Base-by-base conservation (phyloP, 2,329 filamentous ascomycete species). In the Diaporthe aspalathi region DNA sequence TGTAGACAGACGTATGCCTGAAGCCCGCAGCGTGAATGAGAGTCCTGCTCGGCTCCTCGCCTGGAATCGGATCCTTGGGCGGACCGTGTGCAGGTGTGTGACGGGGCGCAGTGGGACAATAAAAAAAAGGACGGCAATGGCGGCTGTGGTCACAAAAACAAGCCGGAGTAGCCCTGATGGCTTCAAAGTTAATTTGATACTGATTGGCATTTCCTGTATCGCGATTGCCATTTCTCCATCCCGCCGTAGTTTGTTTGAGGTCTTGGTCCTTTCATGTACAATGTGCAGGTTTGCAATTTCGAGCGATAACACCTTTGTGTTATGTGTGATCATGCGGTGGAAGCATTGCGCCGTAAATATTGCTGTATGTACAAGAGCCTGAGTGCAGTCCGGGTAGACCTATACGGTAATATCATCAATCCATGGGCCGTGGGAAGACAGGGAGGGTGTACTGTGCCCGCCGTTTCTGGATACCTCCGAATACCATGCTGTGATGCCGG, bases 201-300 rank as follows among this genome's bases (percentile, higher is more conserved):
- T 32, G 70, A 68, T 54, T 62, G 35, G 50, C 70, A 38, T 27
- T 60, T 53, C 43, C 50, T 29, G 69, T 56, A 53, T 71, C 62
- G 32, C 45, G 53, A 47, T 50, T 22, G 53, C 50, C 67, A 68
- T 52, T 50, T 49, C 45, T 32, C 54, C 67, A 60, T 54, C 50
- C 43, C 38, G 32, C 43, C 67, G 53, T 50, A 68, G 67, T 68
- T 16, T 60, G 53, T 68, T 60, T 68, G 53, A 52, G 67, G 53
- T 60, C 17, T 40, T 57, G 32, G 67, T 60, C 67, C 53, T 68
- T 68, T 60, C 40, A 68, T 68, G 53, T 60, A 38, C 50, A 47
- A 35, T n/a, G 40, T 24, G 50, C 53, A 52, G 53, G 35, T 60
- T 57, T 49, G 29, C 57, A 72, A 72, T 66, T 50, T 72, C 43